A percentile compares a stretch with the other conserved stretches of the same genome.
Conservation (phyloP, 257 asterid genomes). For the Voacanga thouarsii region DNA sequence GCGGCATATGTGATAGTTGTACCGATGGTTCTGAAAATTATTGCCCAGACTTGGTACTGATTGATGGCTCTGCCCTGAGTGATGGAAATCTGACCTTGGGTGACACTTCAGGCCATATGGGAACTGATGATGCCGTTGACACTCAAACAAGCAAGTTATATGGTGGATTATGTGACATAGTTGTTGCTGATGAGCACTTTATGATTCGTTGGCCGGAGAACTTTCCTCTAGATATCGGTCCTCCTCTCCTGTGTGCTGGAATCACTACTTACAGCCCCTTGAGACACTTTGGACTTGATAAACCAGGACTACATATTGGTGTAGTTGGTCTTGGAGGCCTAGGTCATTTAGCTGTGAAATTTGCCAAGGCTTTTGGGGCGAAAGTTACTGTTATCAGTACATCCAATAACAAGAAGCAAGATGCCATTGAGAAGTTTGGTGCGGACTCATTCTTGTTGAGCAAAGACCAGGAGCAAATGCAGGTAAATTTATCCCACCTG, state of each 20-base stretch:
- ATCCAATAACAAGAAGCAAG: background rate
- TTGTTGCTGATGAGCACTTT: background rate
- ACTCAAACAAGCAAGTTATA: no score
- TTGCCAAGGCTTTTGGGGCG: no score
- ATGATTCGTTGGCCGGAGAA: background rate
- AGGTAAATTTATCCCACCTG: background rate
- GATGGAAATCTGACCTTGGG: no score
- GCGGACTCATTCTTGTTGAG: background rate
- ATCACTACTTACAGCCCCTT: background rate
- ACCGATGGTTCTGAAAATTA: no score
- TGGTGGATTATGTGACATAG: background rate
- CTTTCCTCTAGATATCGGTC: background rate
- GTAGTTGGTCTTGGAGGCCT: no score
- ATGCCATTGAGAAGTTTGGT: background rate
- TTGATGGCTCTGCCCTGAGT: no score
- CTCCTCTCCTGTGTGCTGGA: no score
- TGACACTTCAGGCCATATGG: no score
- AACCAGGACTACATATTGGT: background rate
- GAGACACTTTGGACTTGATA: background rate
- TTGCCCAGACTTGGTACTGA: no score
- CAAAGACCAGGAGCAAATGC: background rate
- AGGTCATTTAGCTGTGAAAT: no score
- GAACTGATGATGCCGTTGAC: no score
- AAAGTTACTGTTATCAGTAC: background rate
- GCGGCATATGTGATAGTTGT: no score